phyloP scores from a whole-genome alignment of 306 rosid genomes.

The Casuarina cunninghamiana region DNA sequence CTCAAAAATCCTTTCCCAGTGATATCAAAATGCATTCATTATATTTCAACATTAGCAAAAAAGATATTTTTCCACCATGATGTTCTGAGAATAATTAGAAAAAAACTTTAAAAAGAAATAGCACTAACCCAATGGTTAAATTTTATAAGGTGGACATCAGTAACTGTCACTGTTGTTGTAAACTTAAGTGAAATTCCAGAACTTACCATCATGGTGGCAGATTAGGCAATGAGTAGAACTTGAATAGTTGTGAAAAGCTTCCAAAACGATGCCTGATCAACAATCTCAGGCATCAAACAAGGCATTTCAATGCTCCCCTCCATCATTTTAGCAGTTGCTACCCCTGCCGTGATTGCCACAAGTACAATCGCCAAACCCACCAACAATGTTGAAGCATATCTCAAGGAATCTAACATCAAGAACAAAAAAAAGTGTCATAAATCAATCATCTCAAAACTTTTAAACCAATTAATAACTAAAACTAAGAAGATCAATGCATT shows the following conservation, averaged over 20 bases:
- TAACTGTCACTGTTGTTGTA: background rate
- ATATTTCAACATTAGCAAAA: background rate
- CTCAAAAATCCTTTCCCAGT: background rate
- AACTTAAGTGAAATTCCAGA: background rate
- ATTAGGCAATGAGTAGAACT: constrained; percentile 66
- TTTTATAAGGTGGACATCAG: background rate
- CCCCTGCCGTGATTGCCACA: constrained; percentile 56
- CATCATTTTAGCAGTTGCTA: constrained; percentile 45
- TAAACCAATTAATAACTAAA: background rate
- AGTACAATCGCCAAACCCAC: constrained; percentile 63
- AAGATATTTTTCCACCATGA: background rate
- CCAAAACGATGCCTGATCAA: constrained; percentile 59
- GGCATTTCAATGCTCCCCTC: constrained; percentile 59
- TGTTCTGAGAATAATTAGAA: background rate
- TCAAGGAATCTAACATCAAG: constrained; percentile 52
- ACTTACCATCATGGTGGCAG: constrained; percentile 65
- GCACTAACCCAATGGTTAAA: background rate
- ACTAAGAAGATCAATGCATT: background rate
- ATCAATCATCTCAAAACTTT: background rate
- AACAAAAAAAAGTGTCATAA: constrained; percentile 4
- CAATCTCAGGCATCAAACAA: constrained; percentile 48
- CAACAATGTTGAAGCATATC: constrained; percentile 67
- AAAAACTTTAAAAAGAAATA: background rate
- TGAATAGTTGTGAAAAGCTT: constrained; percentile 65
- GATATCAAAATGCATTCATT: background rate